Conservation (phyloP, 2,329 filamentous ascomycete species). For the Hirsutella minnesotensis region DNA sequence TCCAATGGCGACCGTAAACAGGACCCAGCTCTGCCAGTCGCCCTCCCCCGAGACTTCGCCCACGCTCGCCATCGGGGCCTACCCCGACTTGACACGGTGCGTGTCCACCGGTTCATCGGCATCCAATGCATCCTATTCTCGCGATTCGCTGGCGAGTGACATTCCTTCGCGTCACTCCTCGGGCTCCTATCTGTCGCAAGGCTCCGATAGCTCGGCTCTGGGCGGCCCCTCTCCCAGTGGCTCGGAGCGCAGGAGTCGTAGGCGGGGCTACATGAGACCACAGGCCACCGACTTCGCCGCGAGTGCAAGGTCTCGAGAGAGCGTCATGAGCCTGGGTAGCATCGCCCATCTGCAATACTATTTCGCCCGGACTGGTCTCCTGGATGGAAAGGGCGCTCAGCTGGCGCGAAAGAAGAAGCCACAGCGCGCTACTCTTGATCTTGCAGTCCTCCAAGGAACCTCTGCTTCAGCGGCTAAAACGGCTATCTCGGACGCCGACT, state of each 20-base stretch:
- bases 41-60: conserved; percentile 50
- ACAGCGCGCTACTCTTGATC: conserved; percentile 45
- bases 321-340: conserved; percentile 89
- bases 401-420: conserved; percentile 60
- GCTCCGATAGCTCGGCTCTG: conserved; percentile 26
- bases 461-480: conserved; percentile 21
- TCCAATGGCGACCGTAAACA: conserved; percentile 21
- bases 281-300: conserved; percentile 82
- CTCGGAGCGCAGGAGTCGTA: conserved; percentile 30
- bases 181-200: conserved; percentile 37
- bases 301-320: conserved; percentile 81
- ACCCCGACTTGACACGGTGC: conserved; percentile 48
- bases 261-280: conserved; percentile 78
- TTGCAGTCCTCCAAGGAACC: conserved; percentile 35
- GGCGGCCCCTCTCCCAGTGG: conserved; percentile 36
- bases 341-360: conserved; percentile 98
- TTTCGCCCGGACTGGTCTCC: conserved; percentile 83
- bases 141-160: conserved; percentile 45
- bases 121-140: conserved; percentile 41
- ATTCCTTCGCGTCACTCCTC: conserved; percentile 48
- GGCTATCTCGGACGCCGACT: conserved; percentile 39
- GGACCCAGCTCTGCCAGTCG: conserved; percentile 14
- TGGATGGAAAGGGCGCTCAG: conserved; percentile 88
- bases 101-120: conserved; percentile 51
- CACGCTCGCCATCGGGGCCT: conserved; percentile 48